Evolutionary conservation across 106 monocot genomes (phyloP).

Genomic region (Platanthera guangdongensis): DNA sequence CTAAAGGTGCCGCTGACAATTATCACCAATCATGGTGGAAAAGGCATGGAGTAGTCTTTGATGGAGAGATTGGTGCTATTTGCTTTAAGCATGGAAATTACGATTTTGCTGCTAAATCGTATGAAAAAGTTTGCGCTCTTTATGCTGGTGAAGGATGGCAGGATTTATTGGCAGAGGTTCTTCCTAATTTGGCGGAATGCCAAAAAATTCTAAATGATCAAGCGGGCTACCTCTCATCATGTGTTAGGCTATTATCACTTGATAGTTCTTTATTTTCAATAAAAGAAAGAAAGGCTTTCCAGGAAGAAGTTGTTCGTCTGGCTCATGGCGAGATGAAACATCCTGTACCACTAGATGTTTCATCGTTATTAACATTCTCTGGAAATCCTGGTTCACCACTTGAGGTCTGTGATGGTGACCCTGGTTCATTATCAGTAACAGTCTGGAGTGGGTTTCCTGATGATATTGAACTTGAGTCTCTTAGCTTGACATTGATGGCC

Average conservation of each 20-base stretch:
- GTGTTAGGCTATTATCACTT: constrained; percentile 81
- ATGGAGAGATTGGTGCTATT: constrained; percentile 91
- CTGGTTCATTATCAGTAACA: constrained; percentile 67
- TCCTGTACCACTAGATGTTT: constrained; percentile 94
- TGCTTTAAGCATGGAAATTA: constrained; percentile 83
- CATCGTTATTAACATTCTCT: constrained; percentile 85
- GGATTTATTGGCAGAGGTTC: constrained; percentile 78
- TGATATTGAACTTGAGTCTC: constrained; percentile 83
- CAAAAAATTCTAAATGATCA: constrained; percentile 94
- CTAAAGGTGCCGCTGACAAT: constrained; percentile 97
- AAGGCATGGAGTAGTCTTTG: constrained; percentile 94
- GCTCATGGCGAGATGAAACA: constrained; percentile 88
- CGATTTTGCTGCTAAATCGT: constrained; percentile 92
- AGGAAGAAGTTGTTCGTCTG: constrained; percentile 80
- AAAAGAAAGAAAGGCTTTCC: constrained; percentile 83
- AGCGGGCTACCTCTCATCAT: constrained; percentile 87
- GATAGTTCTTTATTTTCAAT: constrained; percentile 60
- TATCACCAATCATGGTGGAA: constrained; percentile 98
- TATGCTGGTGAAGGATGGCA: constrained; percentile 99
- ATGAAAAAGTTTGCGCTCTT: constrained; percentile 98
- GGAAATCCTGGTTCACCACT: constrained; percentile 81
- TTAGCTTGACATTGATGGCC: constrained; percentile 70
- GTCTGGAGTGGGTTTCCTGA: constrained; percentile 98
- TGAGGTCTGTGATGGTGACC: constrained; percentile 87
- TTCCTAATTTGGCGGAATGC: constrained; percentile 91